Evolutionary conservation across 2,329 filamentous ascomycete species (phyloP).

Genomic region (Xylaria sp.): DNA sequence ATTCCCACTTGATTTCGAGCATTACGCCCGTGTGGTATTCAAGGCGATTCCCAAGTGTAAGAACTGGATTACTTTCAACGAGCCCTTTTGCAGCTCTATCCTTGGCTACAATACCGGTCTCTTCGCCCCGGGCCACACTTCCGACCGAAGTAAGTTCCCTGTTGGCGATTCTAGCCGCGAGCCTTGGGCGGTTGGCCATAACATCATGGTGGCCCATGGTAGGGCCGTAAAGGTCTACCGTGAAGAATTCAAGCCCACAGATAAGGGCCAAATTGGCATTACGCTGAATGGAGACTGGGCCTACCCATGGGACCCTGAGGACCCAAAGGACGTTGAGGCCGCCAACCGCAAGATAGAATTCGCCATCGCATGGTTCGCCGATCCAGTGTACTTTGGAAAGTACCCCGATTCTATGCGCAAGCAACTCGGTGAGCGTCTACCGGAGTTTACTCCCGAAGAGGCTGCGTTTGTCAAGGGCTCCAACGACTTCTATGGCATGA

Average conservation of each 20-base stretch:
- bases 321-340: slow-evolving; percentile 76
- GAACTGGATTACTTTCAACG: slow-evolving; percentile 90
- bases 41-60: slow-evolving; percentile 77
- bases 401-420: slow-evolving; percentile 84
- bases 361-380: slow-evolving; percentile 85
- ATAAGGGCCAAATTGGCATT: slow-evolving; percentile 82
- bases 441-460: slow-evolving; percentile 75
- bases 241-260: slow-evolving; percentile 76
- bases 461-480: slow-evolving; percentile 76
- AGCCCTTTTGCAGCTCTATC: slow-evolving; percentile 85
- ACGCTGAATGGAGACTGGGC: slow-evolving; percentile 85
- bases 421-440: slow-evolving; percentile 79
- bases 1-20: slow-evolving; percentile 80
- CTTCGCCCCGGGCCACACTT: slow-evolving; percentile 83
- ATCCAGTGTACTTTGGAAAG: slow-evolving; percentile 83
- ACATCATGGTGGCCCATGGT: slow-evolving; percentile 78
- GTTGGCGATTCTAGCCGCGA: slow-evolving; percentile 77
- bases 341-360: slow-evolving; percentile 85
- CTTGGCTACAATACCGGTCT: slow-evolving; percentile 78
- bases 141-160: slow-evolving; percentile 71
- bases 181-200: slow-evolving; percentile 84
- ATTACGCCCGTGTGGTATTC: slow-evolving; percentile 80
- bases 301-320: slow-evolving; percentile 81
- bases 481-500: slow-evolving; percentile 95
- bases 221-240: slow-evolving; percentile 82